phyloP scores from a whole-genome alignment of 768 basidiomycete genomes.

The Leccinum subtestaceum region DNA sequence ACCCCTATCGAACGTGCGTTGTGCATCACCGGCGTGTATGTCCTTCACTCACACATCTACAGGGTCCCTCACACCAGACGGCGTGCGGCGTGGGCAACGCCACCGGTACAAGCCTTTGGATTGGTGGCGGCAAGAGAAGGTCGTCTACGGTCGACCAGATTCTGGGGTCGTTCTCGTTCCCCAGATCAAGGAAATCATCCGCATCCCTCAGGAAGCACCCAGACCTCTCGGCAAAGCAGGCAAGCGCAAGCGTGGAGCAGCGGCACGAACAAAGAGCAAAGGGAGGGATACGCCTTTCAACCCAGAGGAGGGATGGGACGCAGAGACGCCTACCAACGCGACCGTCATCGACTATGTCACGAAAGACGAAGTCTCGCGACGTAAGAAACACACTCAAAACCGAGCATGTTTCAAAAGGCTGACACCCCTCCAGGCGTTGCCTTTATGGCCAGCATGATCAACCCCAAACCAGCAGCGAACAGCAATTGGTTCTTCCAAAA shows the following conservation, averaged over 20 bases:
- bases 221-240: constrained; percentile 44
- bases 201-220: constrained; percentile 49
- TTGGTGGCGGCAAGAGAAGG: constrained; percentile 91
- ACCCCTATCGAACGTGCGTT: constrained; percentile 26
- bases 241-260: constrained; percentile 34
- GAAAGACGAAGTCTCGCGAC: constrained; percentile 59
- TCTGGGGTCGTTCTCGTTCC: constrained; percentile 54
- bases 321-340: constrained; percentile 63
- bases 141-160: constrained; percentile 71
- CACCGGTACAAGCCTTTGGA: constrained; percentile 72
- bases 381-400: constrained; percentile 46
- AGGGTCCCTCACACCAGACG: constrained; percentile 35
- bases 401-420: neutral
- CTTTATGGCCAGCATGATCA: constrained; percentile 67
- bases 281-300: constrained; percentile 32
- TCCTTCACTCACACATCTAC: constrained; percentile 9
- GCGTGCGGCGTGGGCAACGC: constrained; percentile 70
- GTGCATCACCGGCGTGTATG: neutral
- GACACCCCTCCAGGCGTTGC: constrained; percentile 59
- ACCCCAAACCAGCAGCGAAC: constrained; percentile 57
- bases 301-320: constrained; percentile 85
- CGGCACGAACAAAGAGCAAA: constrained; percentile 37
- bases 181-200: constrained; percentile 63
- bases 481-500: constrained; percentile 85
- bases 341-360: constrained; percentile 66